A percentile compares a stretch with the other conserved stretches of the same genome.
Evolutionary conservation across 352 stramenopile genomes (phyloP).

Genomic region (Pythium oligandrum): DNA sequence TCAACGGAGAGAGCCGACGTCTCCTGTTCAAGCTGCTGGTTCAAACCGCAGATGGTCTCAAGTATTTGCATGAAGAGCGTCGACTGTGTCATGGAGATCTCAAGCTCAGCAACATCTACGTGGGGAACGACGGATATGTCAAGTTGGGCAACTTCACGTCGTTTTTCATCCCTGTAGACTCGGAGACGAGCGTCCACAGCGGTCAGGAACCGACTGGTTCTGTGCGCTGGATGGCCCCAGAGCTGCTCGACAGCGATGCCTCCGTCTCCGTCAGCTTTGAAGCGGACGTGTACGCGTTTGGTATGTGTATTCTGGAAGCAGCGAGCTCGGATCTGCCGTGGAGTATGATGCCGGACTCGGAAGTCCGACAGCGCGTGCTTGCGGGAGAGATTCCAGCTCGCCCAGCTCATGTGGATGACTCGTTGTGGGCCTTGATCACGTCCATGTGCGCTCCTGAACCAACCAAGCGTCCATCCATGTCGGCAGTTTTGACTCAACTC

Average conservation of each 20-base stretch:
- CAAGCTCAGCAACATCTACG: slow-evolving; percentile 34
- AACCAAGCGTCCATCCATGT: slow-evolving; percentile 39
- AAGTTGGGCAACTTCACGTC: slow-evolving; percentile 45
- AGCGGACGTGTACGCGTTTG: slow-evolving; percentile 61
- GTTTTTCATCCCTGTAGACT: slow-evolving; percentile 18
- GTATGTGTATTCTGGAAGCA: slow-evolving; percentile 61
- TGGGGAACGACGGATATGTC: slow-evolving; percentile 51
- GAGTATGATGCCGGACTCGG: slow-evolving; percentile 41
- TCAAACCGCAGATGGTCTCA: slow-evolving; percentile 40
- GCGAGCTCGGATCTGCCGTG: slow-evolving; percentile 55
- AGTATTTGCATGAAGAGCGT: slow-evolving; percentile 47
- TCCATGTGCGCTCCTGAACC: slow-evolving; percentile 52
- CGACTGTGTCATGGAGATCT: slow-evolving; percentile 45
- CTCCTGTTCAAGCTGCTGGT: slow-evolving; percentile 36
- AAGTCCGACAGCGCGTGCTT: slow-evolving; percentile 35
- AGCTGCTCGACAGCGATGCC: slow-evolving; percentile 21
- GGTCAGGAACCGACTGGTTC: slow-evolving; percentile 12
- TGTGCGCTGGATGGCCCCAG: slow-evolving; percentile 52
- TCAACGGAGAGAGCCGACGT: slow-evolving; percentile 33
- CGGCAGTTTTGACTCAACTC: slow-evolving; percentile 37
- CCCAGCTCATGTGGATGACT: slow-evolving; percentile 33
- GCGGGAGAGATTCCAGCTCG: slow-evolving; percentile 34
- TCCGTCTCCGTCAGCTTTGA: slow-evolving; percentile 16
- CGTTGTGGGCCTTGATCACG: slow-evolving; percentile 37
- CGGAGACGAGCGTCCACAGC: not conserved